These are phyloP conservation scores for Colletotrichum sp. DNA, from an alignment of 2,329 filamentous ascomycete genomes.

Conservation along the genomic window DNA sequence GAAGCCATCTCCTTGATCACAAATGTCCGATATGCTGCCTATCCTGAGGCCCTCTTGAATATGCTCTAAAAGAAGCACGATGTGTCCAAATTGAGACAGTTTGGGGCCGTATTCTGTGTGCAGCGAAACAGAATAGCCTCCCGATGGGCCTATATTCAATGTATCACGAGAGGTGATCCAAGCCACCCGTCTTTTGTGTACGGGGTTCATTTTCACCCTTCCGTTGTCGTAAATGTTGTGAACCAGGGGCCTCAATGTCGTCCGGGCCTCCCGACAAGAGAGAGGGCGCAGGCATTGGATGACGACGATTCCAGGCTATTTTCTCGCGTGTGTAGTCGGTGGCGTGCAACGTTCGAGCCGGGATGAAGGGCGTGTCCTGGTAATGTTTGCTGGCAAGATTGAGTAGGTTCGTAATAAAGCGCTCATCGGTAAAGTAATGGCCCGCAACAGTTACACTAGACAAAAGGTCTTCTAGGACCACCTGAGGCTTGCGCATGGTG, in stretches of 20 bases:
- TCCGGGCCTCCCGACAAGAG: background rate
- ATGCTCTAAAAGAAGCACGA: background rate
- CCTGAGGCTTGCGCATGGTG: background rate
- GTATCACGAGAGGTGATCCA: background rate
- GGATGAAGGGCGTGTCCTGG: background rate
- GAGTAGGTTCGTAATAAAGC: background rate
- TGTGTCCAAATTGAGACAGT: background rate
- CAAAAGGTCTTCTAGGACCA: background rate
- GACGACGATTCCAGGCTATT: background rate
- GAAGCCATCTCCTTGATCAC: background rate
- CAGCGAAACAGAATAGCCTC: background rate
- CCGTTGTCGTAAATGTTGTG: background rate
- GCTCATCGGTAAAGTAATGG: background rate
- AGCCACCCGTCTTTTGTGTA: background rate
- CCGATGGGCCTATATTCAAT: background rate
- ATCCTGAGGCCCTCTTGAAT: background rate
- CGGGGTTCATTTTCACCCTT: background rate
- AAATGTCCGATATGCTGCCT: background rate
- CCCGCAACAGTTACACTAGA: background rate
- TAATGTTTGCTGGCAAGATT: background rate
- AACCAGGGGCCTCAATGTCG: background rate
- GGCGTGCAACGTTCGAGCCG: background rate
- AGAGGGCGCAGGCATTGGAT: background rate
- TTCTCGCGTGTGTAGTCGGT: background rate
- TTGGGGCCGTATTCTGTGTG: background rate